Percentiles rank a stretch among this genome's conserved stretches.
Conservation (phyloP, 2,329 filamentous ascomycete genomes). For the Botrytis galanthina region DNA sequence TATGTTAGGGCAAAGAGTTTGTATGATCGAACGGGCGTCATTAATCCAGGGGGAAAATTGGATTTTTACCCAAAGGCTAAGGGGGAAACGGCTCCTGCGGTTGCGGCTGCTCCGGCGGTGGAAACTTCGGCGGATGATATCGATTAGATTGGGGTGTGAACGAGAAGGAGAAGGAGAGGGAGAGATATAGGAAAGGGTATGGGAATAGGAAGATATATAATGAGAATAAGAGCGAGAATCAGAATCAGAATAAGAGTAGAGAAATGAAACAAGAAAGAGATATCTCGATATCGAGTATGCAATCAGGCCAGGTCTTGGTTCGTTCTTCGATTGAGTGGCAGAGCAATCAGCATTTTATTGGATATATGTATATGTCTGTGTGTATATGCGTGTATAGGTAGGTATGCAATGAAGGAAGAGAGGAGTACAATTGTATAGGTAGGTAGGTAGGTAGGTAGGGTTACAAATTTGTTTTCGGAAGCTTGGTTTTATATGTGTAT, state of each 20-base stretch:
- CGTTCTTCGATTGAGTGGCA: background rate
- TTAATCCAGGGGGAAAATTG: conserved; percentile 64
- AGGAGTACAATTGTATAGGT: too few species aligned
- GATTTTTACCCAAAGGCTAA: conserved; percentile 60
- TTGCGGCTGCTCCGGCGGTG: conserved; percentile 16
- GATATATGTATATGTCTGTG: background rate
- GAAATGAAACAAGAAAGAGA: background rate
- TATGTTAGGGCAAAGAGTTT: conserved; percentile 79
- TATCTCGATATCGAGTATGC: background rate
- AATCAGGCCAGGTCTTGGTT: too few species aligned
- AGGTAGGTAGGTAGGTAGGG: too few species aligned
- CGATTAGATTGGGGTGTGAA: conserved; percentile 30
- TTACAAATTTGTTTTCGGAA: too few species aligned
- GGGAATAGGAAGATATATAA: background rate
- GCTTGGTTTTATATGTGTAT: too few species aligned
- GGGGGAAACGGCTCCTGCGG: conserved; percentile 22
- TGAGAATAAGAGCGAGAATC: background rate
- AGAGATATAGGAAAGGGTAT: background rate
- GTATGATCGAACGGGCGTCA: conserved; percentile 78
- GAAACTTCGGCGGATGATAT: conserved; percentile 31
- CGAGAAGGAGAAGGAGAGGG: background rate
- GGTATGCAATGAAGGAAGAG: too few species aligned
- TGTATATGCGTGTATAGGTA: background rate
- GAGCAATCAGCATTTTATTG: background rate
- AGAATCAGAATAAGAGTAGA: background rate